Percentiles rank a stretch among this genome's conserved stretches.
Conservation (phyloP, 2,329 filamentous ascomycete species). For the Diaporthe sp. region DNA sequence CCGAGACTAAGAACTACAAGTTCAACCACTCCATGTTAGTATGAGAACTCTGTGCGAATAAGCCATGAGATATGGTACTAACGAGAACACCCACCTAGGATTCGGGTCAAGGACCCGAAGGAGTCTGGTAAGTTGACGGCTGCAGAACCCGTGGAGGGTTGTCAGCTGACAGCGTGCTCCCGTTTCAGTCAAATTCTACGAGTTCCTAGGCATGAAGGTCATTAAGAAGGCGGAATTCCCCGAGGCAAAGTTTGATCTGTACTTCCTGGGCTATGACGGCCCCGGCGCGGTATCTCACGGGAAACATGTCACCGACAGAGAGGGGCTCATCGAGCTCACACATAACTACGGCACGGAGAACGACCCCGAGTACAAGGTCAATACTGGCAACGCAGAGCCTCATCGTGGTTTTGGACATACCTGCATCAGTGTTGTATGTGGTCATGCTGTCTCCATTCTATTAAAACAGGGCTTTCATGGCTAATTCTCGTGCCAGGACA, state of each 20-base stretch:
- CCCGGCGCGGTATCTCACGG: constrained; percentile 81
- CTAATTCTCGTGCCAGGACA: constrained; percentile 59
- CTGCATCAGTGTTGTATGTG: constrained; percentile 75
- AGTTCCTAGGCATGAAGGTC: constrained; percentile 89
- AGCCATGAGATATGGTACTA: background rate
- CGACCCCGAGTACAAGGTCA: constrained; percentile 83
- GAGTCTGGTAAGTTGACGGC: constrained; percentile 70
- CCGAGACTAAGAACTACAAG: constrained; percentile 84
- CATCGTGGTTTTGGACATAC: constrained; percentile 88
- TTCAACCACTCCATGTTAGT: constrained; percentile 88
- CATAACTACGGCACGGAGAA: constrained; percentile 91
- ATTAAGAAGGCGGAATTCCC: constrained; percentile 86
- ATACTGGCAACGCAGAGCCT: constrained; percentile 93
- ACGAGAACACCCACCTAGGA: constrained; percentile 64
- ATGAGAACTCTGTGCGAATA: background rate
- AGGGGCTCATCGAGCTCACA: constrained; percentile 90
- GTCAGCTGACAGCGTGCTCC: background rate
- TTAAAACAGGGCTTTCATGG: background rate
- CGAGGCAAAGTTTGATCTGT: constrained; percentile 93
- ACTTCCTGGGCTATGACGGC: constrained; percentile 92
- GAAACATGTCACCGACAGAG: constrained; percentile 82
- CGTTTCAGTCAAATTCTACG: constrained; percentile 85
- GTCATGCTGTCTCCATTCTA: background rate
- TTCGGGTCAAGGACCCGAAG: constrained; percentile 95
- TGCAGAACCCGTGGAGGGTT: no score